Evolutionary conservation across 2,329 filamentous ascomycete genomes (phyloP).

Genomic region (Ilyonectria mors-panacis): DNA sequence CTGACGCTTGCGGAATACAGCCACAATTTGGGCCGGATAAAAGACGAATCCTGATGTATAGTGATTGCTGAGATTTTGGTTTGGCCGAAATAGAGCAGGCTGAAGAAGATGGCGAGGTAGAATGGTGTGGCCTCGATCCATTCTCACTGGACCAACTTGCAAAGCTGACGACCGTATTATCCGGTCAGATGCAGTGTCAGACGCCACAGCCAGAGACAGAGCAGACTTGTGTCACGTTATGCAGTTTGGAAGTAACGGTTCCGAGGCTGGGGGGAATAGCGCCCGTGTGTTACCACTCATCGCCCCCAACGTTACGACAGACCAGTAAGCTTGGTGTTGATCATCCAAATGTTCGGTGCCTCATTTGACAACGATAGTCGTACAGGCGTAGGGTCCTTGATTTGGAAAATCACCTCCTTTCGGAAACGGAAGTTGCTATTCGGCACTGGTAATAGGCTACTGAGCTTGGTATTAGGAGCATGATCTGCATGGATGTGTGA

Average conservation of each 20-base stretch:
- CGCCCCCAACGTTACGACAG: neutral
- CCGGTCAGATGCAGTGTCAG: neutral
- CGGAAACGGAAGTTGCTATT: neutral
- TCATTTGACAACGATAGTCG: neutral
- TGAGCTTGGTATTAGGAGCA: neutral
- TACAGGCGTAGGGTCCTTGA: neutral
- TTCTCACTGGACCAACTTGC: neutral
- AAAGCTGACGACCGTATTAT: neutral
- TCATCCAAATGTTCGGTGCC: neutral
- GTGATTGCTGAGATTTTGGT: neutral
- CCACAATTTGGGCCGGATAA: no score
- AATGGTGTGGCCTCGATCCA: neutral
- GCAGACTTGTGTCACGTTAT: neutral
- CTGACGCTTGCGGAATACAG: neutral
- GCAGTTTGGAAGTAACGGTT: neutral
- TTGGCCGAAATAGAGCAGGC: neutral
- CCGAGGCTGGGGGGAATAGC: neutral
- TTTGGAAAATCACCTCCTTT: neutral
- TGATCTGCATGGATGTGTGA: neutral
- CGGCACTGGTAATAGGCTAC: neutral
- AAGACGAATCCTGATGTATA: neutral
- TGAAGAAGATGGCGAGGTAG: neutral
- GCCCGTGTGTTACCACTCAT: neutral
- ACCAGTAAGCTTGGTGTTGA: neutral
- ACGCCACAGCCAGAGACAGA: neutral